Evolutionary conservation across 257 asterid genomes (phyloP).

Genomic region (Penstemon newberryi): DNA sequence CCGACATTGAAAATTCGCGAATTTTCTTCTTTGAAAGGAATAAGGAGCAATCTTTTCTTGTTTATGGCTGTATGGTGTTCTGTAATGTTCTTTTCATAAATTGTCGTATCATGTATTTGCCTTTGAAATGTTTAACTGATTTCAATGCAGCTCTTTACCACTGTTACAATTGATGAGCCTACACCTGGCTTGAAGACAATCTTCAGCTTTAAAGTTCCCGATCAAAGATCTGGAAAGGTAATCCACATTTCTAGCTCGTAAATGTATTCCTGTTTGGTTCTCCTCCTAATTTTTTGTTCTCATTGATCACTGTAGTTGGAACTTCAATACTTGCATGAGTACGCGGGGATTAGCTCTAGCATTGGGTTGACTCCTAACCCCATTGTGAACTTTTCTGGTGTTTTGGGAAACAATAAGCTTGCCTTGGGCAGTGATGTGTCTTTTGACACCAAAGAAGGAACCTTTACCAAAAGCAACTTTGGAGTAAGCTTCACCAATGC

Average conservation of each 20-base stretch:
- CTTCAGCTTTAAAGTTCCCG: slow-evolving; percentile 54
- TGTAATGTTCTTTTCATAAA: background rate
- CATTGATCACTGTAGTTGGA: slow-evolving; percentile 42
- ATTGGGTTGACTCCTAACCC: slow-evolving; percentile 62
- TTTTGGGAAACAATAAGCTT: slow-evolving; percentile 43
- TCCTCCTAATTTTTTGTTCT: slow-evolving; percentile 20
- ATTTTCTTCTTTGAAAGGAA: background rate
- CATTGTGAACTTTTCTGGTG: slow-evolving; percentile 53
- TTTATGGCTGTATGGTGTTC: background rate
- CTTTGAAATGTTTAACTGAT: slow-evolving; percentile 11
- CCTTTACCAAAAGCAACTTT: slow-evolving; percentile 50
- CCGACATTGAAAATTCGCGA: background rate
- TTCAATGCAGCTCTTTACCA: slow-evolving; percentile 47
- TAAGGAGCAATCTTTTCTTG: background rate
- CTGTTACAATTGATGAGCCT: slow-evolving; percentile 53
- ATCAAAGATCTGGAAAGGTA: slow-evolving; percentile 72
- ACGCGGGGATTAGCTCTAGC: slow-evolving; percentile 56
- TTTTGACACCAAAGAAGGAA: slow-evolving; percentile 58
- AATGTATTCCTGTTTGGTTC: background rate
- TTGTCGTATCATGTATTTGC: background rate
- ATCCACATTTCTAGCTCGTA: slow-evolving; percentile 8
- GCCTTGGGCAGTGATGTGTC: slow-evolving; percentile 61
- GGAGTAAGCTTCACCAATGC: slow-evolving; percentile 54
- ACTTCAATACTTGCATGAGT: slow-evolving; percentile 57
- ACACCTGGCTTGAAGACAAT: slow-evolving; percentile 62